A percentile compares a stretch with the other conserved stretches of the same genome.
Evolutionary conservation across 257 asterid genomes (phyloP).

Genomic region (Agastache rugosa): DNA sequence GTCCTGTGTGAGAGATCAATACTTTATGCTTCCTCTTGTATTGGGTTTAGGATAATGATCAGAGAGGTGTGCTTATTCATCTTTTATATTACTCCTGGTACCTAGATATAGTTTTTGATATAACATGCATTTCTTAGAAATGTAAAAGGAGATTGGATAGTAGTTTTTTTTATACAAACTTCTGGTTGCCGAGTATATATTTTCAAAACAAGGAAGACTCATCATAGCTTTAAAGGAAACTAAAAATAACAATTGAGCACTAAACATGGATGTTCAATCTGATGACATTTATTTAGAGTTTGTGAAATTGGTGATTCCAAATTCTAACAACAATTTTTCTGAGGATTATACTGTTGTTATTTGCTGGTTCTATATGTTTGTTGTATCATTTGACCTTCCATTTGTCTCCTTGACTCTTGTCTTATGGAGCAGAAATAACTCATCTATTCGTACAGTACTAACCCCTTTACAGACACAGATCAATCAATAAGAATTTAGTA

Average conservation of each 20-base stretch:
- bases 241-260: background rate
- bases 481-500: conserved; percentile 5
- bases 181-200: conserved; percentile 14
- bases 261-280: conserved; percentile 19
- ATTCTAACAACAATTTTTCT: background rate
- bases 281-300: conserved; percentile 15
- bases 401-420: background rate
- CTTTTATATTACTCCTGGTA: conserved; percentile 17
- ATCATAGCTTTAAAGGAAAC: conserved; percentile 18
- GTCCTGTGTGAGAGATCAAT: conserved; percentile 11
- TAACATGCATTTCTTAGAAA: background rate
- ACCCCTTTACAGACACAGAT: conserved; percentile 14
- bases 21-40: conserved; percentile 2
- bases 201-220: conserved; percentile 13
- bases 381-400: background rate
- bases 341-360: conserved; percentile 1
- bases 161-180: conserved; percentile 11
- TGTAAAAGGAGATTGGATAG: conserved; percentile 2
- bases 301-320: conserved; percentile 9
- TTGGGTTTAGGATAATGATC: conserved; percentile 13
- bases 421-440: background rate
- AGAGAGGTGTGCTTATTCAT: background rate
- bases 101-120: conserved; percentile 19
- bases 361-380: conserved; percentile 13
- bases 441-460: background rate